Percentiles rank a stretch among this genome's conserved stretches.
These are phyloP conservation scores for Chloris gayana DNA, from an alignment of 176 grass and related monocot species.

Conservation along the genomic window DNA sequence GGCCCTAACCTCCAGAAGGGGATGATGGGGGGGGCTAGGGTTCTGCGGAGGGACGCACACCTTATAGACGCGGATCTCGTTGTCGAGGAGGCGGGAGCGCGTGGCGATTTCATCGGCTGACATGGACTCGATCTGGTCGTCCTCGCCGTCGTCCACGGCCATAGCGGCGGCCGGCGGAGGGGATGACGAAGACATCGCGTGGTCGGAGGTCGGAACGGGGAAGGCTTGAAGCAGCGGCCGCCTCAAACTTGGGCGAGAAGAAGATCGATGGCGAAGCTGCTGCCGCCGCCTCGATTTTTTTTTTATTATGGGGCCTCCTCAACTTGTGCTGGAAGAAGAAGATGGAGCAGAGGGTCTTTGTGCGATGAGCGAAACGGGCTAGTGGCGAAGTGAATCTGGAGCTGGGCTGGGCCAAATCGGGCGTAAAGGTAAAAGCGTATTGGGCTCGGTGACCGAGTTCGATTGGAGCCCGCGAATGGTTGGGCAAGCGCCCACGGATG, in stretches of 20 bases:
- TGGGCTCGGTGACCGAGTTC: neutral
- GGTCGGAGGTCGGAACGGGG: neutral
- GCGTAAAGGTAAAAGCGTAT: neutral
- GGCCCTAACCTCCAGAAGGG: neutral
- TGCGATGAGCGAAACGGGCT: neutral
- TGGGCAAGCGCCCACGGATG: too few species aligned
- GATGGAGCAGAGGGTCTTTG: neutral
- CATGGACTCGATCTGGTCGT: conserved; percentile 79
- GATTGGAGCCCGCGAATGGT: neutral
- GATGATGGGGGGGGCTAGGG: conserved; percentile 14
- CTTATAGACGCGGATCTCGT: conserved; percentile 88
- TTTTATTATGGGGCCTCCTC: neutral
- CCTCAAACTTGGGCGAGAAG: neutral
- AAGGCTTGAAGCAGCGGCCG: neutral
- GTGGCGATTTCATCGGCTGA: conserved; percentile 61
- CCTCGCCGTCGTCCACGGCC: conserved; percentile 56
- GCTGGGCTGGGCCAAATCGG: neutral
- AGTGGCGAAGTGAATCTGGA: neutral
- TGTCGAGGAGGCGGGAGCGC: conserved; percentile 70
- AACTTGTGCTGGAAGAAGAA: neutral
- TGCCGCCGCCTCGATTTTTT: neutral
- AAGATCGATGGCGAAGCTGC: too few species aligned
- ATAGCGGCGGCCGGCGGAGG: conserved; percentile 27
- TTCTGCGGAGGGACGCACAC: conserved; percentile 37
- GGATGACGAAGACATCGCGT: neutral